These are phyloP conservation scores for Kodamaea sp. DNA, from an alignment of 1,139 yeast species.

Conservation along the genomic window DNA sequence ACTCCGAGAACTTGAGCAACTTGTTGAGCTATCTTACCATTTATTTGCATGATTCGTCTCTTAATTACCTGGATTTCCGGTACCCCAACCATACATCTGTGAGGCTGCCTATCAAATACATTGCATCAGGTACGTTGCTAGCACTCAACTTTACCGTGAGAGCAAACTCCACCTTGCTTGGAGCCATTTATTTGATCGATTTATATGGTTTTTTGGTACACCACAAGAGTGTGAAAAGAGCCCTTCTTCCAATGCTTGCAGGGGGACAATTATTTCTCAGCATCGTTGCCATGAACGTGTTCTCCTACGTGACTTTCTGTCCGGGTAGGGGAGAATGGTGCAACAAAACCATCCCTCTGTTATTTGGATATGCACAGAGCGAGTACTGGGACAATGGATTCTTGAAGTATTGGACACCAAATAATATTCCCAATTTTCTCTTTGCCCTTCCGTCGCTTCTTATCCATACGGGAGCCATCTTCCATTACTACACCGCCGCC, in stretches of 20 bases:
- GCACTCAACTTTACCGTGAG: conserved; percentile 64
- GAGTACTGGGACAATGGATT: conserved; percentile 88
- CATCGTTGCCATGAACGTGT: conserved; percentile 47
- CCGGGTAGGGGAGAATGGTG: conserved; percentile 80
- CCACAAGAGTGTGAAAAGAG: conserved; percentile 17
- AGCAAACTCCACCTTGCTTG: conserved; percentile 76
- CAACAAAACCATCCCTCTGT: conserved; percentile 49
- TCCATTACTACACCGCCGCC: conserved; percentile 30
- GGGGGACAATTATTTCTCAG: conserved; percentile 56
- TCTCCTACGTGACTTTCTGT: conserved; percentile 64
- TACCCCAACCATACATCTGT: conserved; percentile 15
- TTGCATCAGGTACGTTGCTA: conserved; percentile 60
- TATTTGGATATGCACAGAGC: conserved; percentile 73
- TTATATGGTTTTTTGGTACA: conserved; percentile 28
- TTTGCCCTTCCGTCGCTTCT: conserved; percentile 69
- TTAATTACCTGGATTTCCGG: conserved; percentile 17
- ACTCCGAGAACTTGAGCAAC: conserved; percentile 76
- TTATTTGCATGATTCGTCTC: conserved; percentile 46
- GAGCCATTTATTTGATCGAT: conserved; percentile 66
- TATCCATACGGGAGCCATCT: conserved; percentile 31
- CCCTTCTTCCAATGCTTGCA: conserved; percentile 41
- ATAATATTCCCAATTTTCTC: conserved; percentile 82
- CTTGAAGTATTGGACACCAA: conserved; percentile 74
- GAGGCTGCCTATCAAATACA: conserved; percentile 24
- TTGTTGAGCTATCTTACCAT: conserved; percentile 64